Conservation (phyloP, 2,329 filamentous ascomycete species). For the Zymoseptoria passerinii region DNA sequence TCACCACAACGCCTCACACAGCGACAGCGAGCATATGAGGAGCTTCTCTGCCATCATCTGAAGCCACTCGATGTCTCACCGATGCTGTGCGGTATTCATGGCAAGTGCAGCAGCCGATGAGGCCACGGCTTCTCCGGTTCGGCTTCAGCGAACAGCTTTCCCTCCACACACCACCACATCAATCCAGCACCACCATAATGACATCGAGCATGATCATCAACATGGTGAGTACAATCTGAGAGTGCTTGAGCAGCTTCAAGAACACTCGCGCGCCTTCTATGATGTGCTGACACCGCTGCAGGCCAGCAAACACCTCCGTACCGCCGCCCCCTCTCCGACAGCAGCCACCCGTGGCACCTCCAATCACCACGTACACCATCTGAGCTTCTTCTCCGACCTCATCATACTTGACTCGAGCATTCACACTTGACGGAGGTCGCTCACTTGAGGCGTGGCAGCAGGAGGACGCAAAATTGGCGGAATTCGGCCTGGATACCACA, state of each 20-base stretch:
- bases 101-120: background rate
- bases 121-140: background rate
- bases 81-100: background rate
- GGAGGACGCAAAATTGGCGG: background rate
- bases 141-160: background rate
- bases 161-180: background rate
- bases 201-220: background rate
- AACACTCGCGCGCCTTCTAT: background rate
- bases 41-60: background rate
- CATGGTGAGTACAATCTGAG: background rate
- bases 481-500: background rate
- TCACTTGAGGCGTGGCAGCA: background rate
- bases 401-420: background rate
- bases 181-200: background rate
- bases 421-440: background rate
- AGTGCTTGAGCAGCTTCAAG: background rate
- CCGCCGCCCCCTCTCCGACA: background rate
- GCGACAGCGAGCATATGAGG: background rate
- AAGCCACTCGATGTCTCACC: background rate
- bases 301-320: background rate
- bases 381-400: background rate
- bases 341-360: background rate
- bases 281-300: background rate
- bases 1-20: background rate
- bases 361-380: background rate